Base-by-base conservation (phyloP, 257 asterid species). In the Salvia splendens region DNA sequence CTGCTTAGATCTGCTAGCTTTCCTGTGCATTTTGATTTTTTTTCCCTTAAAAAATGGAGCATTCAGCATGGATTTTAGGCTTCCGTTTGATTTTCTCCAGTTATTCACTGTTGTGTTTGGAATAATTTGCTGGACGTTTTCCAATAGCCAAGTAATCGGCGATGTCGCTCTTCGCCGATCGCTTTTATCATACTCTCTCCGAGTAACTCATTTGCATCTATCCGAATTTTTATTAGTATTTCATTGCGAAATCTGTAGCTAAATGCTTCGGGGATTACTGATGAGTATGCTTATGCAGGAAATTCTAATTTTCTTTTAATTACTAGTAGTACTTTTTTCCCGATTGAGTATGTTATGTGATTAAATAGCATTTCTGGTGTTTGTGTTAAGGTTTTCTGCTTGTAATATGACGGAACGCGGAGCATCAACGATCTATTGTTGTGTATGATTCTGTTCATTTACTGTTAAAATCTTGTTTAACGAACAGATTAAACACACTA, bases 61-160 rank as follows among this genome's bases (percentile, higher is more conserved):
- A 14, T 14, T 69, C 11, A 7, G 33, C 47, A 17, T 40, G 8
- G 8, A 45, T 52, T 45, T 36, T 30, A 51, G 30, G 68, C 52
- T 64, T 69, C 20, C 38, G 28, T 45, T 51, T 42, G 30, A 24
- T 24, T 12, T 30, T 42, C 8, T 4, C 5, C 12, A n/a, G 15
- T 35, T 11, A 14, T 50, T 59, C 61, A 16, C 12, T 41, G 20
- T 30, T 8, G 15, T 50, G 6, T 54, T 55, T 64, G 62, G 42
- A 49, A 51, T 40, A 43, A 82, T 82, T 43, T 73, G 38, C 82
- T 87, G 71, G 69, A 85, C 64, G 85, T 89, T 75, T 85, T 62
- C 88, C 95, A 7, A 68, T 81, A 48, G 92, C 89, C 72, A 92
- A 92, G 43, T 92, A 87, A 79, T 83, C 96, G 1, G 95, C 96